Conservation (phyloP, 1,284 basidiomycete species). For the Trichosporon inkin region DNA sequence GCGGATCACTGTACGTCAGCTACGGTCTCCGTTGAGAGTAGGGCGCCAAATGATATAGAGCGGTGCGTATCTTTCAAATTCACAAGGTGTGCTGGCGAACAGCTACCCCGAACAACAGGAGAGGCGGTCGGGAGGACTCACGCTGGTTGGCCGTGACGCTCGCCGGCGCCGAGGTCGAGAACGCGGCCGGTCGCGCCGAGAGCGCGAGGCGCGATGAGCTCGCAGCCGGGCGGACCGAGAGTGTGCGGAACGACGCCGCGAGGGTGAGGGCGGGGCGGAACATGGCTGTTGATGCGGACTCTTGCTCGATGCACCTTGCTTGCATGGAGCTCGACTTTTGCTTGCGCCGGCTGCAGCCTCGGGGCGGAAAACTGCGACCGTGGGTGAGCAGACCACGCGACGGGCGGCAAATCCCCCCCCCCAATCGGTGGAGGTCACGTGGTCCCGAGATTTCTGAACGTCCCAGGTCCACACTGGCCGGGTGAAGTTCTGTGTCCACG, state of each 20-base stretch:
- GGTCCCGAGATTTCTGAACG: conserved; percentile 16
- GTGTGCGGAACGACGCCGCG: conserved; percentile 29
- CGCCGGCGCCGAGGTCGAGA: conserved; percentile 63
- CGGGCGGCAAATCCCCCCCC: too few species aligned
- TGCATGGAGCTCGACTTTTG: neutral
- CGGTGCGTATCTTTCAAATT: too few species aligned
- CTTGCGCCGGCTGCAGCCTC: neutral
- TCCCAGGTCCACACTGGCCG: neutral
- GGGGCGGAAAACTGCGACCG: neutral
- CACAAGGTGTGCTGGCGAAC: too few species aligned
- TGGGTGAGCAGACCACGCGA: neutral
- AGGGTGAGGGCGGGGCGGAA: conserved; percentile 27
- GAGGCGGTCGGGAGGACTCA: conserved; percentile 22
- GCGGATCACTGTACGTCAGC: conserved; percentile 28
- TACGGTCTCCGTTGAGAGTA: too few species aligned
- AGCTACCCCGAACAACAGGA: too few species aligned
- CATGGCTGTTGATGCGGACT: conserved; percentile 11
- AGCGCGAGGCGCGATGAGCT: conserved; percentile 27
- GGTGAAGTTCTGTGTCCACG: conserved; percentile 12
- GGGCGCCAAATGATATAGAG: too few species aligned
- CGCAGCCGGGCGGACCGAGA: conserved; percentile 31
- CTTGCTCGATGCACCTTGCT: neutral
- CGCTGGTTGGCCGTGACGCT: conserved; percentile 72
- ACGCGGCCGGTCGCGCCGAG: conserved; percentile 2
- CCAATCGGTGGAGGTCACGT: conserved; percentile 6